Base-by-base conservation (phyloP, 176 grass and related monocot genomes). In the Triticum urartu region DNA sequence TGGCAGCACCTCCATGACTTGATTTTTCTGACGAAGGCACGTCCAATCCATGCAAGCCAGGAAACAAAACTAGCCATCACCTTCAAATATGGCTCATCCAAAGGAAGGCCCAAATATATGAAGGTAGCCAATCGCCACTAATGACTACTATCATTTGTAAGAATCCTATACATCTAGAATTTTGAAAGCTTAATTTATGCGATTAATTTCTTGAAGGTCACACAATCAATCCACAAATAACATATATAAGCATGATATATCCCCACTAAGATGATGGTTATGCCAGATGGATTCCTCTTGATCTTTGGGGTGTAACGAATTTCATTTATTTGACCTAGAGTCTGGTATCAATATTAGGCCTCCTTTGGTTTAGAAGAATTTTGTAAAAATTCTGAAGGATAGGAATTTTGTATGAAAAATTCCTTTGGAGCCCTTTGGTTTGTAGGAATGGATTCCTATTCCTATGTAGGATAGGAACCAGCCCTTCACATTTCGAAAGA, bases 111-210 rank as follows among this genome's bases (percentile, higher is more conserved):
- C 40, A 82, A 87, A 64, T 21, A 7, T 60, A 67, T 39, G 11
- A 62, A 77, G 32, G 61, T 34, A 47, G 43, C 43, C 39, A 26
- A 66, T 30, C n/a, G n/a, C 4, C 43, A 75, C 65, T 56, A 42
- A 20, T 52, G 22, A 77, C 17, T 54, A 18, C 74, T 32, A 75
- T 5, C 20, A 81, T 75, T 87, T 81, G 13, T 64, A 82, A 87
- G 40, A 63, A 72, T 35, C 18, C 30, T 62, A 18, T 42, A 25
- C 68, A 75, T 81, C 26, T 39, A 80, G 21, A 45, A 45, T 36
- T 30, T 24, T 32, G 54, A 30, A 45, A 66, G 17, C 17, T 65
- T 71, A n/a, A n/a, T 71, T 39, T 71, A 71, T 39, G 34, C 9
- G 21, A 39, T 40, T 35, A 71, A 71, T 72, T 72, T 72, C 9